Conservation (phyloP, 331 rosid genomes). For the Pyracantha coccinea region DNA sequence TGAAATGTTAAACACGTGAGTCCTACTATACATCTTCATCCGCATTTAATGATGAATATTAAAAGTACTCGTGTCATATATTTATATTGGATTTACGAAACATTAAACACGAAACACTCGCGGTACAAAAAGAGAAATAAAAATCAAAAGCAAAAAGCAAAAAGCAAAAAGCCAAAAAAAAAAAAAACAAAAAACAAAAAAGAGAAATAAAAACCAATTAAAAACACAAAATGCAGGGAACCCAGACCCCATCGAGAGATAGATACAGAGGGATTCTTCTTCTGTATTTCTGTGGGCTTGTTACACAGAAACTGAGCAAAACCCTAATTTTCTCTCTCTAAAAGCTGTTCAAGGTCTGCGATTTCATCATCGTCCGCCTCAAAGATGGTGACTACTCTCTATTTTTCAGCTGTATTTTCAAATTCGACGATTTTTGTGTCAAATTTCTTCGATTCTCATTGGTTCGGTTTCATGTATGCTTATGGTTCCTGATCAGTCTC, state of each 20-base stretch:
- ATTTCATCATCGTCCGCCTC: neutral
- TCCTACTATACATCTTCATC: accelerated
- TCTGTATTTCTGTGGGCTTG: neutral
- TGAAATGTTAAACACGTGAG: accelerated
- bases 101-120: too few species aligned
- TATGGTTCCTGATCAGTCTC: neutral
- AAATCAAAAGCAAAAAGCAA: neutral
- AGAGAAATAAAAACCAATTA: neutral
- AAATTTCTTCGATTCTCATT: neutral
- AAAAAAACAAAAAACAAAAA: neutral
- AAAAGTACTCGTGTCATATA: neutral
- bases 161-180: too few species aligned
- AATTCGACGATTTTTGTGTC: neutral
- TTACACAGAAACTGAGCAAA: neutral
- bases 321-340: conserved; percentile 32
- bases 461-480: neutral
- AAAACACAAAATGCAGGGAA: neutral
- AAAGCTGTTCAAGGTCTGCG: neutral
- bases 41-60: neutral
- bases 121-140: neutral
- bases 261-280: neutral
- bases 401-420: conserved; percentile 1
- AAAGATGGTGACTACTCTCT: conserved; percentile 20
- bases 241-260: neutral
- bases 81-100: too few species aligned